Conservation (phyloP, 176 grass and related monocot genomes). For the Phragmites australis region DNA sequence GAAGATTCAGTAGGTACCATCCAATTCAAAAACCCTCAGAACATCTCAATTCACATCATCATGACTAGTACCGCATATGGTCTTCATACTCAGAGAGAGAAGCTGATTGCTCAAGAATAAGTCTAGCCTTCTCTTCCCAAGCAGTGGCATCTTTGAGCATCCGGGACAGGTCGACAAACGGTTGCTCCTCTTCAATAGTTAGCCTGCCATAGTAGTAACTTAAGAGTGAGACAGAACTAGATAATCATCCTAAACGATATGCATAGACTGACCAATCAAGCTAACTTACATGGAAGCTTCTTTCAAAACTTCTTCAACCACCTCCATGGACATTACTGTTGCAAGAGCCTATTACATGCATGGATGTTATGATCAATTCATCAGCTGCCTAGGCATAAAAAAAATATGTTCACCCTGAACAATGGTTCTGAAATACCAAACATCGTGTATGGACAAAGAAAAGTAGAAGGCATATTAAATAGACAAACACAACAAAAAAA, state of each 20-base stretch:
- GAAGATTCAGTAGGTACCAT: conserved; percentile 30
- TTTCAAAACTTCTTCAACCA: conserved; percentile 57
- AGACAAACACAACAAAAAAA: neutral
- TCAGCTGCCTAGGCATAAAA: conserved; percentile 1
- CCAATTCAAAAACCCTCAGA: conserved; percentile 36
- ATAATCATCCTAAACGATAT: conserved; percentile 25
- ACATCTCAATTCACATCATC: conserved; percentile 17
- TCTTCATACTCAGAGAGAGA: conserved; percentile 71
- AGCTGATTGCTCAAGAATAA: conserved; percentile 60
- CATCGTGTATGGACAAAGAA: too few species aligned
- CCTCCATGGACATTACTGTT: conserved; percentile 50
- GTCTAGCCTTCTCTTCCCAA: conserved; percentile 76
- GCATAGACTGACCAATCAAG: conserved; percentile 6
- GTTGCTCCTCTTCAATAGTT: conserved; percentile 67
- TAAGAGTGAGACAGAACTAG: conserved; percentile 27
- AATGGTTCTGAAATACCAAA: conserved; percentile 18
- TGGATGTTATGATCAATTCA: conserved; percentile 33
- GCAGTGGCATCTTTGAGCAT: conserved; percentile 52
- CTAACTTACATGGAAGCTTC: conserved; percentile 78
- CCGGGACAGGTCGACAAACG: conserved; percentile 60
- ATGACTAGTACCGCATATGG: conserved; percentile 53
- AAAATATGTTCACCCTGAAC: conserved; percentile 18
- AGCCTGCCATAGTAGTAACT: conserved; percentile 55
- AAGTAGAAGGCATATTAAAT: neutral
- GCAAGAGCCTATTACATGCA: conserved; percentile 58